These are phyloP conservation scores for Stenogyne calaminthoides DNA, from an alignment of 305 asterid genomes.

Conservation along the genomic window DNA sequence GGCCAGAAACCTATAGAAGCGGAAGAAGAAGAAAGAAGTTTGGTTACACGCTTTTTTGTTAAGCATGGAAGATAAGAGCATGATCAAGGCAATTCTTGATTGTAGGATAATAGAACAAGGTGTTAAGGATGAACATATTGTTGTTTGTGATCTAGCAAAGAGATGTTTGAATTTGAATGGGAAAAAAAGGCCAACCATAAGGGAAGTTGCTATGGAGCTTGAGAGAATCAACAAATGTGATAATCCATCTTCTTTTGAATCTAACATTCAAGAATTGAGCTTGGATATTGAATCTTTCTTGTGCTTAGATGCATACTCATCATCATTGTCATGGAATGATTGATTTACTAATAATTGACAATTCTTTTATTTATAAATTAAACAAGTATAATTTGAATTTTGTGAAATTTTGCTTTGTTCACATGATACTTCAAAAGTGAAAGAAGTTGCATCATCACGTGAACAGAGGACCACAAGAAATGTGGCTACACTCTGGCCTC, in stretches of 20 bases:
- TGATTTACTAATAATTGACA: neutral
- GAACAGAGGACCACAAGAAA: slow-evolving; percentile 36
- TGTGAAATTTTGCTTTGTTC: slow-evolving; percentile 44
- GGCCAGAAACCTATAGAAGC: slow-evolving; percentile 35
- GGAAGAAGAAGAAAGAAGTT: slow-evolving; percentile 33
- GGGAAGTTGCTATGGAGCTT: slow-evolving; percentile 35
- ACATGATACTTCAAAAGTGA: slow-evolving; percentile 49
- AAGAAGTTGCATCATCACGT: slow-evolving; percentile 37
- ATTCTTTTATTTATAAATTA: too few species aligned
- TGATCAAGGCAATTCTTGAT: slow-evolving; percentile 28
- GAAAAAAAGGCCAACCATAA: slow-evolving; percentile 29
- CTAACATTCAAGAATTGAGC: neutral
- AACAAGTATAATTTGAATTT: neutral
- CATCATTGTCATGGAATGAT: slow-evolving; percentile 5
- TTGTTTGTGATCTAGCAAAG: slow-evolving; percentile 30
- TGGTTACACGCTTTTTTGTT: slow-evolving; percentile 32
- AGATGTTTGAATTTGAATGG: slow-evolving; percentile 32
- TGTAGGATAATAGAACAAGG: slow-evolving; percentile 26
- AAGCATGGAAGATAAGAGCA: slow-evolving; percentile 23
- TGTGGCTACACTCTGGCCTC: neutral
- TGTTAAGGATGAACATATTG: slow-evolving; percentile 21
- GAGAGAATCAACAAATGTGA: slow-evolving; percentile 29
- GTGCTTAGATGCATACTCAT: neutral
- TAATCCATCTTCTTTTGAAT: slow-evolving; percentile 6
- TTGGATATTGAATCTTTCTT: slow-evolving; percentile 3